Evolutionary conservation across 768 basidiomycete genomes (phyloP), one percentile per base, ranked within the genome.

Genomic region (Podaxis sp.): DNA sequence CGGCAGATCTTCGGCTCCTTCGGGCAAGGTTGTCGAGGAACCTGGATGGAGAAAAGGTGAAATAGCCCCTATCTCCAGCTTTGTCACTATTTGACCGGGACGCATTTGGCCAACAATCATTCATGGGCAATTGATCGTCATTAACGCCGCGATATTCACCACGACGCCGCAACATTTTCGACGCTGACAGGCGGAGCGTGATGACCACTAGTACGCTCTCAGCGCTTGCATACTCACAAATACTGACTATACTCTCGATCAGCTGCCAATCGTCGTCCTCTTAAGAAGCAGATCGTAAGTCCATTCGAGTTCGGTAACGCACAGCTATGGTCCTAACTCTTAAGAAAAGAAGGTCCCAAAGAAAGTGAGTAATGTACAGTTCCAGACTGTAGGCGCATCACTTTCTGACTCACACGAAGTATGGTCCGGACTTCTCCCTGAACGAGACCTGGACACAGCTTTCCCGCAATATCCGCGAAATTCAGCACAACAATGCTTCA

Each of bases 401-500:
- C 13, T 26, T 42, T 6, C 11, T 51, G 49, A 3, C 26, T 59
- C 11, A 19, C 36, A 30, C n/a, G 40, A 65, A 94, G 92, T 89
- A 87, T 74, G 89, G 87, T 9, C 83, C 86, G 22, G 87, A 87
- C 62, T 82, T 91, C 52, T 87, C 91, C n/a, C 82, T 88, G 28
- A 88, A 93, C 48, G 88, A 92, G 67, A 95, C 89, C 48, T 97
- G 95, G 93, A 72, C 81, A 5, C 86, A 86, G 66, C 80, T 99
- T 12, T 81, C 92, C 11, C 79, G 81, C 65, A 97, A 98, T 66
- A 96, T 99, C 68, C 83, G 87, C 63, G 94, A 96, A 80, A 98
- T 99, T 57, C 94, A 96, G 73, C 90, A 93, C 68, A 93, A 96
- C 75, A 94, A 96, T 74, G 93, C 95, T 3, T 85, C 87, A 54